These are phyloP conservation scores for Vaccinium corymbosum DNA, from an alignment of 148 eudicot species.

Conservation along the genomic window DNA sequence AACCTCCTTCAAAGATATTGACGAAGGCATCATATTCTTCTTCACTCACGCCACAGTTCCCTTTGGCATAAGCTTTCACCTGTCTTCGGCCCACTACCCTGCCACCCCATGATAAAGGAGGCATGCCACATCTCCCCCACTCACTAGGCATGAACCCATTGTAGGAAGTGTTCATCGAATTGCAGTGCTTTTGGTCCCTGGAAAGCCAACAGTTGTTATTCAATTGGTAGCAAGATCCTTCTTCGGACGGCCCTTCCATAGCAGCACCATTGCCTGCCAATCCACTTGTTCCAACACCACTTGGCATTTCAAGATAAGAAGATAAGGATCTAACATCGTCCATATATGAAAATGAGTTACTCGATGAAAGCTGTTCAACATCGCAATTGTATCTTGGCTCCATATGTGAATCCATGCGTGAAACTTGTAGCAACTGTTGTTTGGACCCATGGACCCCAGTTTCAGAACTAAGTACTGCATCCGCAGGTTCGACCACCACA, in stretches of 20 bases:
- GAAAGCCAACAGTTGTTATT: constrained; percentile 66
- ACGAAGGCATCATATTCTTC: constrained; percentile 88
- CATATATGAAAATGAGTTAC: constrained; percentile 41
- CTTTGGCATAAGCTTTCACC: constrained; percentile 47
- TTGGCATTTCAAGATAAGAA: constrained; percentile 56
- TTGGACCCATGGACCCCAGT: constrained; percentile 24
- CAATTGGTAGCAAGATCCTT: constrained; percentile 72
- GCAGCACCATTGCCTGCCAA: constrained; percentile 42
- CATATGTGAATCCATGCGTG: constrained; percentile 35
- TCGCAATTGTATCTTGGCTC: constrained; percentile 41
- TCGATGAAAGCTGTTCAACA: constrained; percentile 41
- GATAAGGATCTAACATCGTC: constrained; percentile 43
- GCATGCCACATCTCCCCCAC: constrained; percentile 60
- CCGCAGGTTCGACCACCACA: constrained; percentile 33
- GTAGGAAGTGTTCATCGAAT: constrained; percentile 50
- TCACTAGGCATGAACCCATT: constrained; percentile 57
- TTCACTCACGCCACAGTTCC: constrained; percentile 49
- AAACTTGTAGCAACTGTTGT: constrained; percentile 44
- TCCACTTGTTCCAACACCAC: constrained; percentile 35
- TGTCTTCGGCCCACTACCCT: constrained; percentile 81
- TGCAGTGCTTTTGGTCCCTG: constrained; percentile 53
- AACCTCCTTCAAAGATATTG: constrained; percentile 92
- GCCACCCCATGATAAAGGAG: constrained; percentile 83
- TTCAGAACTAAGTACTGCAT: constrained; percentile 36
- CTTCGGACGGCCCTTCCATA: constrained; percentile 92